phyloP scores from a whole-genome alignment of 768 basidiomycete genomes.

The Podaxis sp. region DNA sequence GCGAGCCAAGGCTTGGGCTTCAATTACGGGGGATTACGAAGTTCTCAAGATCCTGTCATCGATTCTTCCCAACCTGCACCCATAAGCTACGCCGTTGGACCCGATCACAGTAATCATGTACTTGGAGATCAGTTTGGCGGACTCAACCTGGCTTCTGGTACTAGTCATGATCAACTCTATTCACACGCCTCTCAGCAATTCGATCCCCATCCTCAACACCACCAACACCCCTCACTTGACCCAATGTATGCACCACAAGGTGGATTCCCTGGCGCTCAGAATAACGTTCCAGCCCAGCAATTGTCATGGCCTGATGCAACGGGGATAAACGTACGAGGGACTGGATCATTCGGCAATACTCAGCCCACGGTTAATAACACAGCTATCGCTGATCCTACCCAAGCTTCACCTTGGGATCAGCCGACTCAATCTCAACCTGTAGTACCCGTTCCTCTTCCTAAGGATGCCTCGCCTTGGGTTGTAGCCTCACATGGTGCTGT shows the following conservation, averaged over 20 bases:
- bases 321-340: constrained; percentile 28
- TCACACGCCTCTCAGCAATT: constrained; percentile 1
- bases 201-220: constrained; percentile 1
- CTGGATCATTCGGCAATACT: constrained; percentile 41
- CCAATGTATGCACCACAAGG: neutral
- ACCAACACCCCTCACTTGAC: neutral
- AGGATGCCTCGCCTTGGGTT: constrained; percentile 57
- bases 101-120: neutral
- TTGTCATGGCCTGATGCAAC: constrained; percentile 34
- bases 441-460: constrained; percentile 24
- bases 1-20: neutral
- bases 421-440: constrained; percentile 25
- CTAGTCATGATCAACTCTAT: neutral
- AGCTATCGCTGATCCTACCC: constrained; percentile 21
- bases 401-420: constrained; percentile 38
- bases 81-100: neutral
- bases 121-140: constrained; percentile 3
- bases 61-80: neutral
- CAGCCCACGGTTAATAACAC: constrained; percentile 42
- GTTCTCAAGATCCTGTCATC: constrained; percentile 2
- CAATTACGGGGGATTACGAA: constrained; percentile 7
- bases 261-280: neutral
- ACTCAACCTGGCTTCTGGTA: constrained; percentile 3
- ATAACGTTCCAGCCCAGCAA: constrained; percentile 18
- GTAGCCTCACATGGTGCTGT: constrained; percentile 42